Evolutionary conservation across 2,329 filamentous ascomycete species (phyloP), one percentile per base, ranked within the genome.

Genomic region (Thermoascus crustaceus): DNA sequence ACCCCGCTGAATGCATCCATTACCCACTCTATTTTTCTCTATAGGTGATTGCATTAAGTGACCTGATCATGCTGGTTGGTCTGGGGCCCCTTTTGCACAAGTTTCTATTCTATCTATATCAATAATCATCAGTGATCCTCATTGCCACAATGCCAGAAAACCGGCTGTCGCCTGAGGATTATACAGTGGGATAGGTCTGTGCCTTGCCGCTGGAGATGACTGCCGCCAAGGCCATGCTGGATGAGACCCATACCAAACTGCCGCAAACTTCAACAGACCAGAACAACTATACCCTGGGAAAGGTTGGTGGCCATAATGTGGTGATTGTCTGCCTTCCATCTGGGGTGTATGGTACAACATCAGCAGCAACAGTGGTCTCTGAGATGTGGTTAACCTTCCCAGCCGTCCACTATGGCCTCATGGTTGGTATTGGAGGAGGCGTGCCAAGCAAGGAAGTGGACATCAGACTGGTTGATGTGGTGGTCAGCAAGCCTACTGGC

Each of bases 341-440:
- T 10, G 44, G 56, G 2, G 40, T 43, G 18, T 52, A 47, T 35
- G 58, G 48, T 29, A 54, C 32, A 27, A 38, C 11, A 10, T 47
- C 54, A 7, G 58, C 58, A 1, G 48, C 56, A 10, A 43, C 38
- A 3, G 52, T 61, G 2, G 49, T 52, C 2, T 43, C 43, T 9
- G 46, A 60, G 34, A 54, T 52, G 48, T 16, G 48, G 7, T 30
- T 40, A 8, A 50, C 42, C 9, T 31, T 64, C 38, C 25, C 51
- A 1, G 49, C 49, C 14, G 18, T 57, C 17, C 32, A 42, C n/a
- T 43, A 63, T 24, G 54, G 55, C 2, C 46, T 69, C 1, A 60
- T 69, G 54, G 61, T 68, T 3, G 65, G 64, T 13, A 61, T 68
- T 32, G 63, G 57, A 4, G 44, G 42, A 4, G 46, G 46, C 0